Base-by-base conservation (phyloP, 2,329 filamentous ascomycete species). In the Fusarium fracticaudum region DNA sequence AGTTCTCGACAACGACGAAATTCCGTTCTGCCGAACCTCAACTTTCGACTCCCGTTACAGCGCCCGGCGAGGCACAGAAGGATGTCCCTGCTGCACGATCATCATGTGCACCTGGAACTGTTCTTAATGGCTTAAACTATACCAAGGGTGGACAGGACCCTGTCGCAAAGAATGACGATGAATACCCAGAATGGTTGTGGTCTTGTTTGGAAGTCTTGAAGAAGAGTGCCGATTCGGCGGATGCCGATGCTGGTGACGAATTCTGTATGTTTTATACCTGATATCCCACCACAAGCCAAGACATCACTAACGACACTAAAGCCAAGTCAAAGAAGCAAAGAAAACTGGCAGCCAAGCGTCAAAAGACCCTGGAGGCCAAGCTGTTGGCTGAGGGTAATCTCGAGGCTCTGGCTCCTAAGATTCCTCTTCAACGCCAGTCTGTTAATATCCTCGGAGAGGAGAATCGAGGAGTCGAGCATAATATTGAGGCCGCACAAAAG, bases 271-370 rank as follows among this genome's bases (percentile, higher is more conserved):
- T 58, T 10, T 45, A 41, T 47, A 58, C 33, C 51, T 22, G n/a
- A 53, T 22, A 24, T 15, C 11, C 18, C 50, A 41, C 11, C 14
- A 33, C 18, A 33, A 40, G 59, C 37, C 31, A 60, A 64, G 64
- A 22, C 38, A 18, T 50, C 35, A 50, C 76, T 78, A 74, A 78
- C 67, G 38, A 33, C 11, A 38, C 33, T 37, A 67, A 70, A 95
- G 93, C 93, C 67, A 96, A 96, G 89, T 95, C 93, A 35, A 95
- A 94, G 83, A 96, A 95, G 81, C 91, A 94, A 82, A 91, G 94
- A 69, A 88, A 90, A 64, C 81, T 92, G 63, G 94, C 94, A 14
- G 90, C 91, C 47, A 95, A 91, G 83, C 86, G 87, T 81, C 87
- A 88, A 79, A 86, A 89, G 64, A 80, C 84, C 31, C 77, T 86